Evolutionary conservation across 2,329 filamentous ascomycete genomes (phyloP), one percentile per base, ranked within the genome.

Genomic region (Fusarium tjaetaba): DNA sequence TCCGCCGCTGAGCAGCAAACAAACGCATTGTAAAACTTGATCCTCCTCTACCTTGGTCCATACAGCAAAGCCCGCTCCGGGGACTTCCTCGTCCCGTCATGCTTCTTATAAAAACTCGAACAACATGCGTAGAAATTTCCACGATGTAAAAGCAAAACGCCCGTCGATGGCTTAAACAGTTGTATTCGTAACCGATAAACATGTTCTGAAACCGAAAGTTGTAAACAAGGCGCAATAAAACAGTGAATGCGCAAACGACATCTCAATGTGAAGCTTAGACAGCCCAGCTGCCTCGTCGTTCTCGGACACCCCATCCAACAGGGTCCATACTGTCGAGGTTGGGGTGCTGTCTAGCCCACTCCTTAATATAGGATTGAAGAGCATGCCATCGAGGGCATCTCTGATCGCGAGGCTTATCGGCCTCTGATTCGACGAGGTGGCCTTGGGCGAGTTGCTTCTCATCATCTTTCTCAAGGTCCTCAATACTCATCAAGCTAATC

Each of bases 261-360:
- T 36, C 30, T 13, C 30, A 34, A 61, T 41, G 59, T 51, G 58
- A 55, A 57, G 46, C 64, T 74, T 53, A 93, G 65, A 93, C 88
- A 46, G 92, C 92, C 92, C 93, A 95, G 77, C 92, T 94, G 63
- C 93, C 92, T 79, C 89, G 84, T 68, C 91, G 84, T 68, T 90
- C 90, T 62, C 87, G 85, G 53, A 93, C 89, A 18, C 92, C 93
- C 92, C 92, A 94, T 9, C 89, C 88, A 72, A 89, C 82, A 7
- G 88, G 85, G 61, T 87, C 86, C 71, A 89, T 86, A 64, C 86
- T 85, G 74, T 90, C 87, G 81, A 96, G 90, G 70, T 90, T 88
- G 10, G 95, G 94, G 80, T 97, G 94, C 82, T 97, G 95, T 64
- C 92, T 88, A 30, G 93, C 95, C 96, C 96, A 98, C 81, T 97